phyloP scores from a whole-genome alignment of 441 rosid species.

The Syzygium syzygioides region DNA sequence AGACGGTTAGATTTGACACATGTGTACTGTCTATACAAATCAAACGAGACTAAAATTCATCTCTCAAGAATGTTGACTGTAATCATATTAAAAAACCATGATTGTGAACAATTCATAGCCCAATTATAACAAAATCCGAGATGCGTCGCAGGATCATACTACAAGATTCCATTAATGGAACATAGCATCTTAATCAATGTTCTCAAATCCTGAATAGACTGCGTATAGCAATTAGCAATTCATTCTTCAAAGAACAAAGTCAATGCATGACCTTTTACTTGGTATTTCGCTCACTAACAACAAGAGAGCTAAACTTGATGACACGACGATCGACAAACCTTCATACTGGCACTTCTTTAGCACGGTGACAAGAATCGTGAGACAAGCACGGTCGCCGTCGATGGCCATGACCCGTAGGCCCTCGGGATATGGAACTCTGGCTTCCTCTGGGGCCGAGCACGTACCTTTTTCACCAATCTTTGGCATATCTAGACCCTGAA shows the following conservation, averaged over 20 bases:
- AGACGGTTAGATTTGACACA: background rate
- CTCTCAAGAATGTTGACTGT: background rate
- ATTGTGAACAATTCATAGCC: background rate
- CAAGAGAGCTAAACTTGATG: background rate
- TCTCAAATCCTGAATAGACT: background rate
- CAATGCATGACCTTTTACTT: background rate
- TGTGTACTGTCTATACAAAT: background rate
- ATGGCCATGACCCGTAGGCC: constrained; percentile 9
- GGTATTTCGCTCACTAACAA: background rate
- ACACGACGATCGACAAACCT: background rate
- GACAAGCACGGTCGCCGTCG: background rate
- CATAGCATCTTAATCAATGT: background rate
- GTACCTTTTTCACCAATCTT: background rate
- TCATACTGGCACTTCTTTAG: constrained; percentile 3
- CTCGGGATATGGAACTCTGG: background rate
- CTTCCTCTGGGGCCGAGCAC: background rate
- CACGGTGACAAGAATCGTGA: background rate
- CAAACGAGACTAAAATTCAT: background rate
- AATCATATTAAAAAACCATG: background rate
- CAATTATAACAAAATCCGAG: background rate
- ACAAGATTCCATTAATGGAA: background rate
- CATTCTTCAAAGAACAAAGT: background rate
- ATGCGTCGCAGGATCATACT: background rate
- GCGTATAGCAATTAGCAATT: background rate
- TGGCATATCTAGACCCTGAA: background rate